phyloP scores from a whole-genome alignment of 768 basidiomycete genomes.

The Tulasnella sp. region DNA sequence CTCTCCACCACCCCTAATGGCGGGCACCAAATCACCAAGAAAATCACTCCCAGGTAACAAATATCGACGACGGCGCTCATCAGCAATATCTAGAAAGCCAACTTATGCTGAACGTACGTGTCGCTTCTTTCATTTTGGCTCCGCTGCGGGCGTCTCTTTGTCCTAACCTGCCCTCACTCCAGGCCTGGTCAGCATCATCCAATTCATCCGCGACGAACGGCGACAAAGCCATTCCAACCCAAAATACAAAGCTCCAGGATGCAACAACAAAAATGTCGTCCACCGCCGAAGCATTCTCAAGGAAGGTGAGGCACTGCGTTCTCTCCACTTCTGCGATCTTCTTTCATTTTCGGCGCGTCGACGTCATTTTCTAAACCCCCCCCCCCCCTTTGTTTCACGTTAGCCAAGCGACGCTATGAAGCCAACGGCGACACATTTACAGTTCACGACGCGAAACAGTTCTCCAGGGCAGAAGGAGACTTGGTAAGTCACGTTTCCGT shows the following conservation, averaged over 20 bases:
- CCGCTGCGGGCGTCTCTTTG: not conserved
- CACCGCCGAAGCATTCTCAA: not conserved
- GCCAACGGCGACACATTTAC: not conserved
- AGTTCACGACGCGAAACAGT: not conserved
- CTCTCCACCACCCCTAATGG: not conserved
- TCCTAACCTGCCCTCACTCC: not conserved
- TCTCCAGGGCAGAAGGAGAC: not conserved
- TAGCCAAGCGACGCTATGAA: not conserved
- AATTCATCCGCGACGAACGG: not conserved
- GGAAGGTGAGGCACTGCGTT: not conserved
- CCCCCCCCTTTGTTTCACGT: not conserved
- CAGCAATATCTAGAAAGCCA: not conserved
- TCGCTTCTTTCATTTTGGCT: not conserved
- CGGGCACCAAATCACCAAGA: not conserved
- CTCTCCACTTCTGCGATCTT: not conserved
- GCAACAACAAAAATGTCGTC: not conserved
- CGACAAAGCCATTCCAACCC: not conserved
- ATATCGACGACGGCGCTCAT: not conserved
- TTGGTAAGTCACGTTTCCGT: not conserved
- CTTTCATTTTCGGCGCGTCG: not conserved
- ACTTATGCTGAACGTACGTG: not conserved
- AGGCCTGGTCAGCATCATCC: not conserved
- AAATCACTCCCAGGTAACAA: not conserved
- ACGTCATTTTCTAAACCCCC: too few species aligned
- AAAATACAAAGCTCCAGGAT: not conserved